These are phyloP conservation scores for Verticillium nubilum DNA, from an alignment of 2,329 filamentous ascomycete genomes.

Conservation along the genomic window DNA sequence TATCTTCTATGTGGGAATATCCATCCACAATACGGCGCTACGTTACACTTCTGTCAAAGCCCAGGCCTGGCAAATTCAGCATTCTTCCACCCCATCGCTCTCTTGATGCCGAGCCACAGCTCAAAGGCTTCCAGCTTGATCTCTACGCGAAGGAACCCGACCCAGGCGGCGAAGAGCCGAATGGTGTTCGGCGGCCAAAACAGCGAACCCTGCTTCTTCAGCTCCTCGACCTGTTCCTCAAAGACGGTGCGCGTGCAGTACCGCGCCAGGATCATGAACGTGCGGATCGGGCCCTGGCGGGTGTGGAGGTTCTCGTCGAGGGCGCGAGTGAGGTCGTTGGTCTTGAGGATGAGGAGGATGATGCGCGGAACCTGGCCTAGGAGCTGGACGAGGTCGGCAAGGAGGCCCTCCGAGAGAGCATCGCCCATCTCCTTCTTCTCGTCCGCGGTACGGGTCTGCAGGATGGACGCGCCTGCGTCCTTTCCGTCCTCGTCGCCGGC, in stretches of 20 bases:
- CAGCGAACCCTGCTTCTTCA: conserved; percentile 47
- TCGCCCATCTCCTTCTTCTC: conserved; percentile 86
- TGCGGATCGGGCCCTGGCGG: conserved; percentile 57
- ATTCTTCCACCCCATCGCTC: conserved; percentile 29
- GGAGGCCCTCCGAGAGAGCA: conserved; percentile 79
- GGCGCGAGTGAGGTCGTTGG: conserved; percentile 90
- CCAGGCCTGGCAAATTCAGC: conserved; percentile 9
- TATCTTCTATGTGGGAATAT: not conserved
- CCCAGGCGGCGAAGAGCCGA: conserved; percentile 49
- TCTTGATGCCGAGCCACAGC: conserved; percentile 52
- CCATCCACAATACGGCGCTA: not conserved
- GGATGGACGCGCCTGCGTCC: conserved; percentile 50
- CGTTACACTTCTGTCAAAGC: not conserved
- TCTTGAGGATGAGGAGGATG: conserved; percentile 93
- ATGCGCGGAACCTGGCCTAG: conserved; percentile 85
- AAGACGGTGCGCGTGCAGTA: conserved; percentile 65
- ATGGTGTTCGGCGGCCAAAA: conserved; percentile 53
- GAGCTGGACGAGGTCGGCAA: conserved; percentile 82
- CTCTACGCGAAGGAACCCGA: conserved; percentile 54
- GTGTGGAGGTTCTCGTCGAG: conserved; percentile 88
- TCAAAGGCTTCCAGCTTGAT: conserved; percentile 60
- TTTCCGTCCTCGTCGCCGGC: not conserved
- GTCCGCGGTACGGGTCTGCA: conserved; percentile 56
- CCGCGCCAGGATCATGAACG: conserved; percentile 62
- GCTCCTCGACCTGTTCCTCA: conserved; percentile 56